Conservation (phyloP, 148 eudicot species). For the Cornus controversa region DNA sequence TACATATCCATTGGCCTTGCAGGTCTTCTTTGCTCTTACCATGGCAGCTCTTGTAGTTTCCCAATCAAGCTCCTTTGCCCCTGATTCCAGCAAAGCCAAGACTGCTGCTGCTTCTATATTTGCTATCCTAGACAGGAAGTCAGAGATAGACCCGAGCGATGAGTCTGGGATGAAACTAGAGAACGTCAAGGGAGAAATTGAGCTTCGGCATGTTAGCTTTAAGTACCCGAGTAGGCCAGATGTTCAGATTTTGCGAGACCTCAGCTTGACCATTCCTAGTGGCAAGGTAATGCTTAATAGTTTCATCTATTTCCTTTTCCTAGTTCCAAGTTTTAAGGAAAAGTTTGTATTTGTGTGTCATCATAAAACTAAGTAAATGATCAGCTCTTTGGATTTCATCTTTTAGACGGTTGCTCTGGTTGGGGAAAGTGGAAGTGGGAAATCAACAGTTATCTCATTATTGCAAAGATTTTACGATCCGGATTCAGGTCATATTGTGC, state of each 20-base stretch:
- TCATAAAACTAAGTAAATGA: background rate
- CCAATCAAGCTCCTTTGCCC: slow-evolving; percentile 44
- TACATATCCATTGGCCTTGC: background rate
- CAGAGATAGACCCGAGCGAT: slow-evolving; percentile 63
- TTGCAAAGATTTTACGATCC: slow-evolving; percentile 75
- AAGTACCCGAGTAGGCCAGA: slow-evolving; percentile 66
- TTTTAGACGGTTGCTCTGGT: slow-evolving; percentile 67
- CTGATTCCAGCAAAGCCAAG: slow-evolving; percentile 65
- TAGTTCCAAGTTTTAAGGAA: background rate
- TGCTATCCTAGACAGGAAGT: slow-evolving; percentile 58
- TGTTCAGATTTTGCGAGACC: slow-evolving; percentile 54
- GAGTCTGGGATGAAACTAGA: slow-evolving; percentile 55
- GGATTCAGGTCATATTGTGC: slow-evolving; percentile 52
- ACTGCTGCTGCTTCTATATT: slow-evolving; percentile 56
- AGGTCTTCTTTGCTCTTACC: slow-evolving; percentile 72
- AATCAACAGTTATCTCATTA: slow-evolving; percentile 75
- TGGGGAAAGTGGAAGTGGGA: slow-evolving; percentile 85
- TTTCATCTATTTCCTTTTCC: background rate
- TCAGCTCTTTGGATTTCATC: background rate
- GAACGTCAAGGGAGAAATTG: slow-evolving; percentile 58
- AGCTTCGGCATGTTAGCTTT: slow-evolving; percentile 55
- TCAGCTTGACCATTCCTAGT: slow-evolving; percentile 46
- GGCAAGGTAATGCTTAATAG: slow-evolving; percentile 45
- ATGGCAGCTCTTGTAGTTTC: slow-evolving; percentile 58
- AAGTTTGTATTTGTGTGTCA: background rate